Evolutionary conservation across 345 rosid genomes (phyloP).

Genomic region (Murraya paniculata): DNA sequence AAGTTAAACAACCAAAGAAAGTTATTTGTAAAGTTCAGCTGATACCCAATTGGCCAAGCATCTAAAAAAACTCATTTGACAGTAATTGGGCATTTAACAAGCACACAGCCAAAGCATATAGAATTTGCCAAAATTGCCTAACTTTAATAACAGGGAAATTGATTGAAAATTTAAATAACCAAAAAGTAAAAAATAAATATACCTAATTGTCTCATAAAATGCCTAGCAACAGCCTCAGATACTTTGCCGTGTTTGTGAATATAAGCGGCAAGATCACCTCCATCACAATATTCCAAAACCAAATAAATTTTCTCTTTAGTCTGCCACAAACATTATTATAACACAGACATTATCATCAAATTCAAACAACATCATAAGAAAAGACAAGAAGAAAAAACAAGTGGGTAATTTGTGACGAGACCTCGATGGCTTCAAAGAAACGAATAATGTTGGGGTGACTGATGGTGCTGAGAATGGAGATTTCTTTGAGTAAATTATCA

Average conservation of each 20-base stretch:
- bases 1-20: not conserved
- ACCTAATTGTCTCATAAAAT: conserved; percentile 83
- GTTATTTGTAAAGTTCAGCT: conserved; percentile 1
- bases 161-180: not conserved
- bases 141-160: not conserved
- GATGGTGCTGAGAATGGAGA: conserved; percentile 73
- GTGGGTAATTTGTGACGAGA: not conserved
- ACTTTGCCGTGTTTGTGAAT: conserved; percentile 63
- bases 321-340: conserved; percentile 27
- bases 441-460: conserved; percentile 65
- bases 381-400: not conserved
- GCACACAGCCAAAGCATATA: not conserved
- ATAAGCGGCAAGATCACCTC: conserved; percentile 79
- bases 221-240: conserved; percentile 64
- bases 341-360: not conserved
- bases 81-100: conserved; percentile 4
- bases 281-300: conserved; percentile 80
- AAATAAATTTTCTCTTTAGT: conserved; percentile 59
- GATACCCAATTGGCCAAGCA: conserved; percentile 8
- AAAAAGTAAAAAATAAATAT: conserved; percentile 8
- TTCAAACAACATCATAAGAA: not conserved
- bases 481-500: conserved; percentile 67
- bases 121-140: not conserved
- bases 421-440: conserved; percentile 53
- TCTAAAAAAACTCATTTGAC: not conserved